Conservation (phyloP, 2,329 filamentous ascomycete species). For the Knufia petricola region DNA sequence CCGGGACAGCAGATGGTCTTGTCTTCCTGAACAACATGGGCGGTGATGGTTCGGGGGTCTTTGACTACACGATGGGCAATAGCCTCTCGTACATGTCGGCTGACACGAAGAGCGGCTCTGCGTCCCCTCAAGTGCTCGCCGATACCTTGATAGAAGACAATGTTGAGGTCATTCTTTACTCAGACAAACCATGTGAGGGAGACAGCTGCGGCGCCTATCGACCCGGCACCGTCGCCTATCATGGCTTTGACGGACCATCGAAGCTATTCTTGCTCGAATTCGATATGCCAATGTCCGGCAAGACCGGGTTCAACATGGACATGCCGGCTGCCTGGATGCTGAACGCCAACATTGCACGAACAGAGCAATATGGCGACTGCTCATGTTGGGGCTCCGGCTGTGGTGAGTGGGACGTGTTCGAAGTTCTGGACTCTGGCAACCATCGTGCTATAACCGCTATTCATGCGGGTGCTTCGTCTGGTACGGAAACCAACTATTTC, state of each 20-base stretch:
- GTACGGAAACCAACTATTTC: conserved; percentile 64
- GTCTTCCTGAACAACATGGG: conserved; percentile 52
- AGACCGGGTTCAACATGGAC: conserved; percentile 44
- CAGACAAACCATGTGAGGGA: conserved; percentile 39
- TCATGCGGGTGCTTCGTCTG: conserved; percentile 48
- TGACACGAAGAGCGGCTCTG: conserved; percentile 38
- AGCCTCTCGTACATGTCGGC: conserved; percentile 47
- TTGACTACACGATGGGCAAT: conserved; percentile 46
- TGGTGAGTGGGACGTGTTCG: conserved; percentile 67
- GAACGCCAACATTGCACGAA: conserved; percentile 62
- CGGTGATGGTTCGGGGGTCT: conserved; percentile 46
- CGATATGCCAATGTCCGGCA: conserved; percentile 56
- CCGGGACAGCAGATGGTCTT: conserved; percentile 41
- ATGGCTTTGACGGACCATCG: conserved; percentile 60
- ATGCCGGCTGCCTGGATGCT: conserved; percentile 70
- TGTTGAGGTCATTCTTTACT: conserved; percentile 44
- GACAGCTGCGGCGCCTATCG: conserved; percentile 40
- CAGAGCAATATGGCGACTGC: conserved; percentile 60
- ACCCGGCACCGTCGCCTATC: conserved; percentile 42
- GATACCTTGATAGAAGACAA: conserved; percentile 42
- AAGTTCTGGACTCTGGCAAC: conserved; percentile 58
- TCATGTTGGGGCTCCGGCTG: conserved; percentile 63
- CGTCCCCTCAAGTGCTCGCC: conserved; percentile 41
- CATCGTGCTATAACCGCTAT: conserved; percentile 60
- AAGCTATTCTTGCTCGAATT: conserved; percentile 69